Evolutionary conservation across 768 basidiomycete species (phyloP).

Genomic region (Pisolithus orientalis): DNA sequence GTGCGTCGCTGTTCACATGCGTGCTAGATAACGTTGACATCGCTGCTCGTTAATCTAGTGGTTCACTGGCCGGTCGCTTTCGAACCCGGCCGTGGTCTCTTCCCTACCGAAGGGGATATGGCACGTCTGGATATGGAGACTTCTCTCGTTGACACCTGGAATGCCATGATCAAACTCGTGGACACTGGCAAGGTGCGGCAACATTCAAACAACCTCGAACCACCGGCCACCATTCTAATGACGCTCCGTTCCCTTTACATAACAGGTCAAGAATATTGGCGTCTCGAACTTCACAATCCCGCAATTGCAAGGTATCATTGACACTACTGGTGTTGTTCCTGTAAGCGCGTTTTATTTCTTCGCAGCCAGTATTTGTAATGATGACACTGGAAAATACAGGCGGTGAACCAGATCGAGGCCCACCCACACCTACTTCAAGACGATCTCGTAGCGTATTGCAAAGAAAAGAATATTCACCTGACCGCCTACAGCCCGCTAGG

Average conservation of each 20-base stretch:
- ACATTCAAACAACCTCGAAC: not conserved
- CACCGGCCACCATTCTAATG: conserved; percentile 1
- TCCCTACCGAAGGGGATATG: conserved; percentile 45
- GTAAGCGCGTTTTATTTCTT: conserved; percentile 28
- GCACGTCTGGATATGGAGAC: conserved; percentile 51
- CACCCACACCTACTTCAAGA: conserved; percentile 78
- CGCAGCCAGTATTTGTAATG: not conserved
- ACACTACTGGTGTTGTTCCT: conserved; percentile 68
- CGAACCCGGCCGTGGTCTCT: conserved; percentile 45
- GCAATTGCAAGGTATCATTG: conserved; percentile 59
- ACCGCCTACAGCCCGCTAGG: conserved; percentile 74
- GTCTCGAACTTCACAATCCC: conserved; percentile 77
- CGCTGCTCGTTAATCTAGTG: conserved; percentile 33
- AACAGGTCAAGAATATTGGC: conserved; percentile 61
- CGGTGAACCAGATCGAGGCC: conserved; percentile 75
- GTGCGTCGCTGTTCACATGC: conserved; percentile 33
- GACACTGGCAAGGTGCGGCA: conserved; percentile 58
- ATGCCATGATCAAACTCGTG: conserved; percentile 65
- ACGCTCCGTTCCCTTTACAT: not conserved
- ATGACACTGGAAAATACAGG: conserved; percentile 24
- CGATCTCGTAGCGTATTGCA: conserved; percentile 64
- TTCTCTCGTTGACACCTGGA: conserved; percentile 77
- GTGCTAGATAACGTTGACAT: not conserved
- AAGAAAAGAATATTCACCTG: conserved; percentile 63
- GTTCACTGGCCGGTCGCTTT: conserved; percentile 81